phyloP scores from a whole-genome alignment of 768 basidiomycete genomes.

The Lactarius vividus region DNA sequence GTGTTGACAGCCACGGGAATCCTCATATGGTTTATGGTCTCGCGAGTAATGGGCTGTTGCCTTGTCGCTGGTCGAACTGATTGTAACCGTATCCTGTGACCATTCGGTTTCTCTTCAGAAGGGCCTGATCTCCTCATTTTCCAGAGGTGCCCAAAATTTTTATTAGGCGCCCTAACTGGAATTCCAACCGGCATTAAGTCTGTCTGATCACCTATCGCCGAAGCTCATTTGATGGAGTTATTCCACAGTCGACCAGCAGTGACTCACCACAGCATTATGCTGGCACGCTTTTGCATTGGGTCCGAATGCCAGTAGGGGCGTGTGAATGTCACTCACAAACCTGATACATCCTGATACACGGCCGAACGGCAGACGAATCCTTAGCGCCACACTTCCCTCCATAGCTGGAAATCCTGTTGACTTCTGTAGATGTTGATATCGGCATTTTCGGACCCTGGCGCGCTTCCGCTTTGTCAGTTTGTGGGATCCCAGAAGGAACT shows the following conservation, averaged over 20 bases:
- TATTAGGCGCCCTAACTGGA: background rate
- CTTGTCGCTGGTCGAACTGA: background rate
- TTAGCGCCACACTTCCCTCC: conserved; percentile 23
- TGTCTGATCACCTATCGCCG: background rate
- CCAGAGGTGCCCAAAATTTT: conserved; percentile 1
- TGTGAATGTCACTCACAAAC: background rate
- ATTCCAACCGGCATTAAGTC: conserved; percentile 2
- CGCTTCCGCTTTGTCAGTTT: conserved; percentile 21
- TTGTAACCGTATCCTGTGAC: conserved; percentile 11
- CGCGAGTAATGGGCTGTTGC: background rate
- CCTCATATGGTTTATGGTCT: conserved; percentile 1
- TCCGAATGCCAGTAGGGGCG: background rate
- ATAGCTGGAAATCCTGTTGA: conserved; percentile 16
- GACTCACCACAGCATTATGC: background rate
- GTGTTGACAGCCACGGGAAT: conserved; percentile 4
- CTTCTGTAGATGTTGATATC: conserved; percentile 9
- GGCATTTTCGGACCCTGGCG: background rate
- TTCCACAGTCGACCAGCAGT: background rate
- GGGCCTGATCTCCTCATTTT: conserved; percentile 17
- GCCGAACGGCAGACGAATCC: background rate
- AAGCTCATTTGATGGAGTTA: background rate
- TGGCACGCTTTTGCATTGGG: background rate
- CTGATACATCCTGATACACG: too few relatives aligned
- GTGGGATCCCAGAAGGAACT: background rate
- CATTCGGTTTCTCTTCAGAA: conserved; percentile 10